Conservation (phyloP, 305 asterid species). For the Rubia balearica region DNA sequence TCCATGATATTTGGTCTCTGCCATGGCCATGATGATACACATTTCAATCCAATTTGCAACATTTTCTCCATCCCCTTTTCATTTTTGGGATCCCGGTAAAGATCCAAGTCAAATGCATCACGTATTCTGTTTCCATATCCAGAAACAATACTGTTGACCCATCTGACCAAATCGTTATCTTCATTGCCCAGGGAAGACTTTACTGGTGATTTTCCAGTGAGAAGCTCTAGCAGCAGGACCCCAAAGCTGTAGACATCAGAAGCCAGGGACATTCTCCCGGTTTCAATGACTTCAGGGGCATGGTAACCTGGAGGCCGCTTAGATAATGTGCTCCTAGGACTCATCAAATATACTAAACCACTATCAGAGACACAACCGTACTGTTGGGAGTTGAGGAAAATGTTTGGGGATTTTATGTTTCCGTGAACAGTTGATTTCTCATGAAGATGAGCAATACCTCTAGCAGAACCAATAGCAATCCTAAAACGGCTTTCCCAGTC, state of each 20-base stretch:
- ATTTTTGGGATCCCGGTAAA: constrained; percentile 32
- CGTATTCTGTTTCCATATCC: not conserved
- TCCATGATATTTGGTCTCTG: constrained; percentile 37
- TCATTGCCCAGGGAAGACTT: constrained; percentile 22
- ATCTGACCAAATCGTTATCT: constrained; percentile 35
- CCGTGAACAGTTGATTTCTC: not conserved
- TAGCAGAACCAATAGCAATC: not conserved
- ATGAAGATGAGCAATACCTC: not conserved
- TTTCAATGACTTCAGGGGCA: not conserved
- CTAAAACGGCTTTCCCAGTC: constrained; percentile 1
- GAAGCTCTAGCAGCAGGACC: not conserved
- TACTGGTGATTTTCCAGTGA: not conserved
- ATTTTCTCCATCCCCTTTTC: constrained; percentile 45
- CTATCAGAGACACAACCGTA: not conserved
- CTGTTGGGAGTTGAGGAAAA: constrained; percentile 2
- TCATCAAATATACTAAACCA: not conserved
- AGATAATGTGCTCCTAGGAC: too few species aligned
- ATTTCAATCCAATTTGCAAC: constrained; percentile 39
- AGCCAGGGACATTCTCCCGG: not conserved
- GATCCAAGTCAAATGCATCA: constrained; percentile 31
- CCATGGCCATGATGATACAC: constrained; percentile 32
- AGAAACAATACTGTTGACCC: constrained; percentile 1
- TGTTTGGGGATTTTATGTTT: not conserved
- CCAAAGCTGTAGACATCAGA: constrained; percentile 3
- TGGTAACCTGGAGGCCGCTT: not conserved